Evolutionary conservation across 257 asterid species (phyloP).

Genomic region (Sherardia arvensis): DNA sequence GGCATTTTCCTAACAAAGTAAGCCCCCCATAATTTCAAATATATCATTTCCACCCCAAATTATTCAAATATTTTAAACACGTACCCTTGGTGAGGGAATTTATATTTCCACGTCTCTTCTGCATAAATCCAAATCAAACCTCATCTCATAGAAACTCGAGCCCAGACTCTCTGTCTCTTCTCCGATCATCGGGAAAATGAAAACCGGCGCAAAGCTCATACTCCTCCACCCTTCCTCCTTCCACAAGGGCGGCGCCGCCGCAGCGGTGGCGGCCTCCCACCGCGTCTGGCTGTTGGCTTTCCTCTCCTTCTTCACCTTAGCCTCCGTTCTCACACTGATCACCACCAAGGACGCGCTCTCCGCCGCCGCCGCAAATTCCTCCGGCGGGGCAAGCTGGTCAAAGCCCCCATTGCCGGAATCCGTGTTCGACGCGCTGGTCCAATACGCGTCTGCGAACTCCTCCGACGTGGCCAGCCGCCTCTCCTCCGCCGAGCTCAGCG

Average conservation of each 20-base stretch:
- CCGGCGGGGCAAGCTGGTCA: neutral
- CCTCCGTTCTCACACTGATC: slow-evolving; percentile 46
- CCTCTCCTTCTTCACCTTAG: slow-evolving; percentile 45
- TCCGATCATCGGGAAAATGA: slow-evolving; percentile 28
- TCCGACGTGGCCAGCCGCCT: slow-evolving; percentile 29
- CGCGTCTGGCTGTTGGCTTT: slow-evolving; percentile 45
- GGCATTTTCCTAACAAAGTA: neutral
- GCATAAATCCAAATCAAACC: neutral
- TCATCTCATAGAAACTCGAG: slow-evolving; percentile 3
- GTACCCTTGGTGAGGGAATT: neutral
- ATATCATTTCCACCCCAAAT: neutral
- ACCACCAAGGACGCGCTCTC: slow-evolving; percentile 35
- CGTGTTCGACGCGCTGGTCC: slow-evolving; percentile 55
- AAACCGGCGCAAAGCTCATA: slow-evolving; percentile 53
- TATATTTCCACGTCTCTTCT: neutral
- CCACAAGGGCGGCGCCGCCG: slow-evolving; percentile 34
- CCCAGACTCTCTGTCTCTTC: neutral
- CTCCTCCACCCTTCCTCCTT: slow-evolving; percentile 58
- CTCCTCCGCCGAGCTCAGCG: slow-evolving; percentile 41
- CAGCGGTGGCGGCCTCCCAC: slow-evolving; percentile 26
- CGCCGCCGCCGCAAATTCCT: slow-evolving; percentile 3
- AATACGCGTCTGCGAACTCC: slow-evolving; percentile 52
- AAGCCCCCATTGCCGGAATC: slow-evolving; percentile 28
- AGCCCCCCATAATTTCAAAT: neutral
- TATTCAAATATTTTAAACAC: neutral